Base-by-base conservation (phyloP, 73 alveolate species). In the Paramecium biaurelia region DNA sequence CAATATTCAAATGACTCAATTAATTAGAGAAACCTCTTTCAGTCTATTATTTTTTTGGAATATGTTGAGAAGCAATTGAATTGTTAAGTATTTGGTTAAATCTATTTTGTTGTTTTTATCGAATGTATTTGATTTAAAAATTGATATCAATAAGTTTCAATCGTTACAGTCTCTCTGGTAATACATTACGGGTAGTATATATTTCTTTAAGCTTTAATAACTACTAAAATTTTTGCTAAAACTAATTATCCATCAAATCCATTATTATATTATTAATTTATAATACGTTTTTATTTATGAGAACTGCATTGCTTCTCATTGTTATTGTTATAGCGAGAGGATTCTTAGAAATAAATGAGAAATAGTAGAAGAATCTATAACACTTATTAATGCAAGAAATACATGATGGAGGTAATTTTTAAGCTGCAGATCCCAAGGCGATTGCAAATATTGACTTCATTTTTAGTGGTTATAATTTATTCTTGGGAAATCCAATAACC, bases 341-440 rank as follows among this genome's bases (percentile, higher is more conserved):
- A 79, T 79, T 79, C 32, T 21, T 79, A 26, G 70, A 70, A 70
- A 70, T 70, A 20, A 24, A 28, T 2, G 85, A 70, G 21, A 70
- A 70, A 70, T 70, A 70, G 24, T 70, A 70, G 38, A 28, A 70
- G 32, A 30, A 11, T 11, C 57, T 70, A 28, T 34, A 70, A 30
- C 89, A 76, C 41, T 41, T 76, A 43, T 26, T 76, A 9, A 26
- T 76, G 70, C 47, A 76, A 43, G 89, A 76, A 43, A 18, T 21
- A 7, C 70, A 37, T 10, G 47, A 20, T 10, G 85, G 56, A 24
- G 47, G 56, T 30, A 70, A 26, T 70, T 76, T 76, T 43, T 43
- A 76, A 41, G 89, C 89, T 10, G 67, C 70, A 30, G 89, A 76
- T 76, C 70, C 89, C 41, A 76, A 76, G 38, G 70, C 89, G 10